phyloP scores from a whole-genome alignment of 73 alveolate genomes.

The Blepharisma japonicum region DNA sequence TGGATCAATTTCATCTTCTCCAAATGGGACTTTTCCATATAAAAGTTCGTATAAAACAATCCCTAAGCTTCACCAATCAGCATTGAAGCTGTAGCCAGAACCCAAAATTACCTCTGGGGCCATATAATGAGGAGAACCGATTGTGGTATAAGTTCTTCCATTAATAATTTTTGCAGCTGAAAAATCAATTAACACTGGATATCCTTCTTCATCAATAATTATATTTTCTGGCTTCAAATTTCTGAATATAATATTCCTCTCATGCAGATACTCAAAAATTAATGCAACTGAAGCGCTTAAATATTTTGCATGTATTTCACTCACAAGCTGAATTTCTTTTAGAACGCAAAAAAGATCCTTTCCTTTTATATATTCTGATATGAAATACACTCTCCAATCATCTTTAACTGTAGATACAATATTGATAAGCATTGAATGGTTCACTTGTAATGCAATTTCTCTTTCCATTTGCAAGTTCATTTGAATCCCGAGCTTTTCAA shows the following conservation, averaged over 20 bases:
- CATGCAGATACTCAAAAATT: constrained; percentile 39
- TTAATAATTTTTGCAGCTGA: constrained; percentile 32
- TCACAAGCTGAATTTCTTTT: neutral
- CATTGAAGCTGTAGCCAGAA: constrained; percentile 30
- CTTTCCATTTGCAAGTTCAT: constrained; percentile 1
- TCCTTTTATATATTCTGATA: constrained; percentile 5
- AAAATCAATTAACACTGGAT: constrained; percentile 37
- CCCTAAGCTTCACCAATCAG: constrained; percentile 38
- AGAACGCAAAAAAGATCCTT: constrained; percentile 22
- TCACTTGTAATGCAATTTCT: neutral
- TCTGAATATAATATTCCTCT: constrained; percentile 41
- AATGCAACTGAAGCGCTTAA: constrained; percentile 23
- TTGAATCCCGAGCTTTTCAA: neutral
- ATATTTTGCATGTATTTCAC: constrained; percentile 30
- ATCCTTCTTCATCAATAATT: constrained; percentile 37
- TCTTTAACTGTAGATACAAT: neutral
- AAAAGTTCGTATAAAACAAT: constrained; percentile 28
- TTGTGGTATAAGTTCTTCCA: constrained; percentile 34
- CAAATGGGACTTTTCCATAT: constrained; percentile 31
- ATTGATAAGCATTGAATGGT: neutral
- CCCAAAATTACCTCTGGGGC: constrained; percentile 42
- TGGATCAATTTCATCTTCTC: constrained; percentile 27
- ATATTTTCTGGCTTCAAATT: constrained; percentile 45
- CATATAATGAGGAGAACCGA: constrained; percentile 42
- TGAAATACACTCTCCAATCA: neutral